Evolutionary conservation across 2,329 filamentous ascomycete species (phyloP), one percentile per base, ranked within the genome.

Genomic region (Cercospora citrullina): DNA sequence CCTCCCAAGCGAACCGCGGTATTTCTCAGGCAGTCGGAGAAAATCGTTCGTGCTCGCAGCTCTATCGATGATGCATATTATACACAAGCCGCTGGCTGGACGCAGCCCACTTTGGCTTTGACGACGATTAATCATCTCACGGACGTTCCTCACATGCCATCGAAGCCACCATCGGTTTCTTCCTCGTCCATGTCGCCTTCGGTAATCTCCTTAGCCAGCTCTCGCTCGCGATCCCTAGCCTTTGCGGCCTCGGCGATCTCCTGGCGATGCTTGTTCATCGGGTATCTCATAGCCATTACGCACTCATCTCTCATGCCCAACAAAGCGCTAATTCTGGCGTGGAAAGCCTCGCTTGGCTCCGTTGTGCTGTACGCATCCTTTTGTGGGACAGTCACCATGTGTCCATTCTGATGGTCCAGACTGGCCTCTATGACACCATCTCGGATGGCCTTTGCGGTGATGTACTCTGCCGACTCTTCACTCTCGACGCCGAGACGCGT

Each of bases 271-370:
- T 98, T 95, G 84, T 99, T 97, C 94, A 98, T 98, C 2, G 95
- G 95, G 82, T 98, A 99, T 65, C 95, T 89, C 95, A 99, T 99
- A 28, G 95, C 94, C 91, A 97, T 98, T 77, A 99, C 94, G 78
- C 94, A 98, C 84, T 99, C 95, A 76, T 99, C 95, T 77, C 98
- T 94, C 71, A 99, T 87, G 66, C 90, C 88, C 75, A 99, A 85
- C 80, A 95, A 97, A 53, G 95, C 95, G 73, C 89, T 87, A 75
- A 99, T 98, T 77, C 95, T 92, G 78, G 97, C 94, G 80, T 99
- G 94, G 87, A 99, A 99, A 1, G 93, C 94, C 84, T 99, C 94
- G 62, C 93, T 94, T 0, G 95, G 95, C 81, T 99, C 95, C 71
- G 93, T 88, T 53, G 95, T 99, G 64, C 94, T 93, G 79, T 99